phyloP scores from a whole-genome alignment of 208 protist species.

The Leishmania tropica region DNA sequence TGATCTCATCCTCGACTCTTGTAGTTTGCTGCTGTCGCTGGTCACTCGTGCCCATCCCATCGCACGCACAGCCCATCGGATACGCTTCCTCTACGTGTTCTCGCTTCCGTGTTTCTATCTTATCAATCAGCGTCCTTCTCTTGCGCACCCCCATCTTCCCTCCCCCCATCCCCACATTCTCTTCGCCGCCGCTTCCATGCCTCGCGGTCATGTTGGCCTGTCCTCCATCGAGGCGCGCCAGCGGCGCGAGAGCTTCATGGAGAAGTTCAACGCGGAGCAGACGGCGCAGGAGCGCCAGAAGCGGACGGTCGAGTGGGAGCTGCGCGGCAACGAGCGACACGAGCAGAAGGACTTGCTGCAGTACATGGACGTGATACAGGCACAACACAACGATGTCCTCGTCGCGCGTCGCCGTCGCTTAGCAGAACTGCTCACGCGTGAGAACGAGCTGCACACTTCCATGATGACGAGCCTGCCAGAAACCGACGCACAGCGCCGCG shows the following conservation, averaged over 20 bases:
- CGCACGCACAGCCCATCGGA: neutral
- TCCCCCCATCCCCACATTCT: neutral
- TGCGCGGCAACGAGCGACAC: constrained; percentile 48
- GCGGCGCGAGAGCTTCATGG: constrained; percentile 67
- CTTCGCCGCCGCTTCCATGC: constrained; percentile 7
- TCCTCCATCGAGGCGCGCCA: constrained; percentile 69
- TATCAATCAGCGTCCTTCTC: neutral
- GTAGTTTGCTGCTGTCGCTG: neutral
- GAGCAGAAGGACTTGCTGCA: constrained; percentile 56
- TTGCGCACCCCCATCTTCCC: neutral
- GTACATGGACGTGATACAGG: constrained; percentile 73
- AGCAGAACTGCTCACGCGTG: constrained; percentile 60
- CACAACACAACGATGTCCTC: constrained; percentile 79
- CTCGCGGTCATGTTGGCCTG: constrained; percentile 22
- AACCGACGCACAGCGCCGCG: constrained; percentile 85
- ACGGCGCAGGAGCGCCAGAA: constrained; percentile 47
- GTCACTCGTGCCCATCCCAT: neutral
- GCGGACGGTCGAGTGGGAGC: constrained; percentile 63
- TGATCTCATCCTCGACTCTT: constrained; percentile 2
- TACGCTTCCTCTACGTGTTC: neutral
- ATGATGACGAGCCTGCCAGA: constrained; percentile 77
- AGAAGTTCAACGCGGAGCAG: constrained; percentile 50
- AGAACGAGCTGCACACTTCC: constrained; percentile 62
- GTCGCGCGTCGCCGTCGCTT: constrained; percentile 74
- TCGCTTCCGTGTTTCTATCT: neutral